Evolutionary conservation across 352 stramenopile genomes (phyloP).

Genomic region (Pseudoperonospora humuli): DNA sequence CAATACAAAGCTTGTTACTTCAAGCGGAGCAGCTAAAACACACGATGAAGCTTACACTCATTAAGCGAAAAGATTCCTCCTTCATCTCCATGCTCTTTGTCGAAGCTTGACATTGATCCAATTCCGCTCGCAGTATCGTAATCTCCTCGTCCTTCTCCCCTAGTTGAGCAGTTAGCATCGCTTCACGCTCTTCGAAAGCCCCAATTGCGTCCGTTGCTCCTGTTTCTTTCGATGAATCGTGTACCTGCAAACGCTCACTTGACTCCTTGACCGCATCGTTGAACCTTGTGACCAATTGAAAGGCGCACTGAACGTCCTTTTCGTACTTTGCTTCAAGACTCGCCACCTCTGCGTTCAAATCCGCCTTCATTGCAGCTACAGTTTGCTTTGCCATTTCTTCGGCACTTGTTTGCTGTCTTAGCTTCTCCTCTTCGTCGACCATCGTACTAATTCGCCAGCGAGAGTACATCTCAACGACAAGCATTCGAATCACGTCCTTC

Average conservation of each 20-base stretch:
- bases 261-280: slow-evolving; percentile 10
- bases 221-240: slow-evolving; percentile 13
- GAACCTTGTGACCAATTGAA: slow-evolving; percentile 33
- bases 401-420: slow-evolving; percentile 9
- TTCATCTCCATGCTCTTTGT: slow-evolving; percentile 43
- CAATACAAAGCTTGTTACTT: too few species aligned
- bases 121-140: slow-evolving; percentile 13
- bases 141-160: slow-evolving; percentile 25
- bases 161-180: slow-evolving; percentile 17
- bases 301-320: slow-evolving; percentile 22
- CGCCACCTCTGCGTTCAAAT: slow-evolving; percentile 23
- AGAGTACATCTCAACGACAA: slow-evolving; percentile 47
- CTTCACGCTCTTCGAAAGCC: slow-evolving; percentile 19
- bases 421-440: slow-evolving; percentile 20
- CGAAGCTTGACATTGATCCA: slow-evolving; percentile 27
- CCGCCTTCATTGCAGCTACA: slow-evolving; percentile 10
- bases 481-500: slow-evolving; percentile 38
- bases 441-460: slow-evolving; percentile 39
- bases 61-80: slow-evolving; percentile 49
- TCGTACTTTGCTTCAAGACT: slow-evolving; percentile 25
- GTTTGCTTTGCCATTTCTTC: slow-evolving; percentile 6
- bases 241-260: slow-evolving; percentile 1
- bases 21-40: background rate
- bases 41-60: slow-evolving; percentile 33
- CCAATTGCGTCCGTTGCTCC: slow-evolving; percentile 13